Evolutionary conservation across 805 yeast species (phyloP), one percentile per base, ranked within the genome.

Genomic region (Wickerhamiella alocasiicola): DNA sequence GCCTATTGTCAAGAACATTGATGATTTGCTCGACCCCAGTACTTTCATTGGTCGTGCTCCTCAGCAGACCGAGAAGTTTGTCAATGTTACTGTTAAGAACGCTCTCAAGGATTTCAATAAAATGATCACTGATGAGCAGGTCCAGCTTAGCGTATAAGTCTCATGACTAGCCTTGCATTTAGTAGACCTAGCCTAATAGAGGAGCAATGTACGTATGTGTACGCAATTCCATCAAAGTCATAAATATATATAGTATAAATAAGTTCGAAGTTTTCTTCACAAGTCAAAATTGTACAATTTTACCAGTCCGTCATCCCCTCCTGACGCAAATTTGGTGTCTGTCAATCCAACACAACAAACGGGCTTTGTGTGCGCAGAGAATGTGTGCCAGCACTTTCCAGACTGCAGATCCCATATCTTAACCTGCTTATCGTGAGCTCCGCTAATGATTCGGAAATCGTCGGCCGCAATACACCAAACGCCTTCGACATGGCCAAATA

Each of bases 41-140:
- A 91, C 98, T 24, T 91, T 91, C 60, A 93, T 87, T 36, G 98
- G 98, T 54, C 82, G 98, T 64, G 98, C 98, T 42, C 97, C 97
- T 32, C 81, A 87, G 65, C 98, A 91, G 68, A 84, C 94, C 43
- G 95, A 81, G 61, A 88, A 87, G 65, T 91, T 91, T 57, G 78
- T 91, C 51, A 72, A 74, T 44, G 73, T 71, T 43, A 93, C 88
- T 45, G 97, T 91, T 43, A 79, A 77, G 41, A 65, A 76, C 51
- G 97, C 96, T 29, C 69, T 91, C 49, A 70, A 66, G 48, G 82
- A 83, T 39, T 80, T 70, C 65, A 59, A 71, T 55, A 55, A 71
- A 36, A 59, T 64, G 51, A 67, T 91, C 54, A 71, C 75, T 52
- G 61, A 69, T 35, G 83, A 78, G 54, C 74, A 71, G 52, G 91